A percentile compares a stretch with the other conserved stretches of the same genome.
phyloP scores from a whole-genome alignment of 805 yeast species.

The baker's yeast (Saccharomyces cerevisiae) region DNA sequence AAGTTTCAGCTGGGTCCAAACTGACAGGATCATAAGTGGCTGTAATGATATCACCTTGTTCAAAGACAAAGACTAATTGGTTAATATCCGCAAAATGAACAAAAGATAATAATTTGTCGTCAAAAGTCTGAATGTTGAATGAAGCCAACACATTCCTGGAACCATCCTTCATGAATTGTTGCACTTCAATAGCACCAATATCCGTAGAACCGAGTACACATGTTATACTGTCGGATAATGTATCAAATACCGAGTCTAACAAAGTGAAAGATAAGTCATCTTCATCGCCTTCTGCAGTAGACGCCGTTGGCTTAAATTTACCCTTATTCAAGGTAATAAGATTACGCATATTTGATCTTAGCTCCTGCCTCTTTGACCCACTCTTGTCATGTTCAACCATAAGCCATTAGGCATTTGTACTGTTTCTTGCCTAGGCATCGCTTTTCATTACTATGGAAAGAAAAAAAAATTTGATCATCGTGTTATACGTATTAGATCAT shows the following conservation, averaged over 20 bases:
- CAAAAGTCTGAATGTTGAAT: conserved; percentile 39
- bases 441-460: neutral
- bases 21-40: conserved; percentile 49
- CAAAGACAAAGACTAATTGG: conserved; percentile 57
- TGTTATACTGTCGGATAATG: conserved; percentile 64
- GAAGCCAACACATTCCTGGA: conserved; percentile 49
- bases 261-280: conserved; percentile 13
- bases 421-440: neutral
- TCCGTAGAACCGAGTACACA: conserved; percentile 52
- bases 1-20: conserved; percentile 42
- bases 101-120: conserved; percentile 44
- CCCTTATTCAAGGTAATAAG: conserved; percentile 29
- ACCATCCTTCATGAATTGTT: conserved; percentile 63
- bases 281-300: conserved; percentile 8
- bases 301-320: conserved; percentile 18
- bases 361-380: neutral
- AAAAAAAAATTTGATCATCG: neutral
- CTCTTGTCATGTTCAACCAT: neutral
- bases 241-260: conserved; percentile 47
- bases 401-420: neutral
- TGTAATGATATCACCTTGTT: conserved; percentile 65
- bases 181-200: conserved; percentile 59
- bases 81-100: conserved; percentile 62
- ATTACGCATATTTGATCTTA: conserved; percentile 23
- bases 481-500: neutral